phyloP scores from a whole-genome alignment of 2,329 filamentous ascomycete species.

The Myriosclerotinia scirpicola region DNA sequence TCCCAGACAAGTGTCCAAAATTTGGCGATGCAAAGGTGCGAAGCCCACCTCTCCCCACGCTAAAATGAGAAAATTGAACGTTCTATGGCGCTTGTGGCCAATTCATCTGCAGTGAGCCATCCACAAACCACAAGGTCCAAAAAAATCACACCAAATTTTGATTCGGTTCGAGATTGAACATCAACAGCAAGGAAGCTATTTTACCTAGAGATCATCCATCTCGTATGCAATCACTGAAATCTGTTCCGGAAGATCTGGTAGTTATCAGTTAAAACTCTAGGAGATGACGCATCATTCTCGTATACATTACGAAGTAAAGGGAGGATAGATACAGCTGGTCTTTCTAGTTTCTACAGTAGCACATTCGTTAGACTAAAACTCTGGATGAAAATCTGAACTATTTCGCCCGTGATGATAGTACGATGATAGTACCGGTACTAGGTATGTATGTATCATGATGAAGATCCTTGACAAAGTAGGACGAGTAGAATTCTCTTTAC shows the following conservation, averaged over 20 bases:
- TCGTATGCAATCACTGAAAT: background rate
- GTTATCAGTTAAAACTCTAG: background rate
- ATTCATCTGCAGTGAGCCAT: conserved; percentile 21
- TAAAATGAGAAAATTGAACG: conserved; percentile 19
- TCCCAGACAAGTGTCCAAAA: conserved; percentile 19
- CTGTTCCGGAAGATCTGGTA: background rate
- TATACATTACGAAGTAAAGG: background rate
- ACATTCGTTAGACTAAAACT: conserved; percentile 12
- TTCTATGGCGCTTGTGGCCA: conserved; percentile 17
- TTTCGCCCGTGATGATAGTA: background rate
- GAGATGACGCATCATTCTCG: conserved; percentile 12
- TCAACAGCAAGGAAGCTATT: background rate
- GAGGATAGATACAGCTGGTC: no score
- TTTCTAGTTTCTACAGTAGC: background rate
- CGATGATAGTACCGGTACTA: background rate
- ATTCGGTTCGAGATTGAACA: conserved; percentile 8
- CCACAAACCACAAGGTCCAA: conserved; percentile 10
- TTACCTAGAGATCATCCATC: conserved; percentile 1
- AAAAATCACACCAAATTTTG: conserved; percentile 6
- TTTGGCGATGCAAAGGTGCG: background rate
- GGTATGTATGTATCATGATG: background rate
- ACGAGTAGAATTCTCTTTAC: conserved; percentile 9
- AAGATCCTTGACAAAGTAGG: conserved; percentile 18
- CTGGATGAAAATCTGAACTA: background rate
- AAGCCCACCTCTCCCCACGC: conserved; percentile 23